phyloP scores from a whole-genome alignment of 2,329 filamentous ascomycete species.

The Kalmusia sp. region DNA sequence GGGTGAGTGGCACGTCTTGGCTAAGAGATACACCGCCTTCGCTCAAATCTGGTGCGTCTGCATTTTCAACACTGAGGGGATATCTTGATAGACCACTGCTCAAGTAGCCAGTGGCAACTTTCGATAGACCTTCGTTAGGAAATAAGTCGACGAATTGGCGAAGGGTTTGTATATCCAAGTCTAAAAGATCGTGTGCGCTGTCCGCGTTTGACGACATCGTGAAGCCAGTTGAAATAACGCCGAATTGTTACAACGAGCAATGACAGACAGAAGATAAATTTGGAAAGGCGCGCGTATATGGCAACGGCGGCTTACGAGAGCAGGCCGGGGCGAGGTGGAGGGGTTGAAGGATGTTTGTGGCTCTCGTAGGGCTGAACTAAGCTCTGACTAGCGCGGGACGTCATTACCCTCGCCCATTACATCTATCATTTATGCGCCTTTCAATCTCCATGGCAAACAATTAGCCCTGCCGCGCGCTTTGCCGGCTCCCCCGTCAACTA shows the following conservation, averaged over 20 bases:
- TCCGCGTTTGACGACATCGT: constrained; percentile 44
- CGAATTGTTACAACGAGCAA: constrained; percentile 10
- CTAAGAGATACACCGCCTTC: constrained; percentile 46
- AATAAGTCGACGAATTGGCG: constrained; percentile 84
- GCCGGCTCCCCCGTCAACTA: constrained; percentile 8
- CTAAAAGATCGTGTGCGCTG: constrained; percentile 52
- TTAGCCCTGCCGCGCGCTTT: constrained; percentile 24
- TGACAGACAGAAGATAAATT: neutral
- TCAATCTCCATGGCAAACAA: constrained; percentile 27
- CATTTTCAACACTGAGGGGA: constrained; percentile 55
- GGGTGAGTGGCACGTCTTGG: constrained; percentile 65
- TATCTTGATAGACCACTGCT: constrained; percentile 86
- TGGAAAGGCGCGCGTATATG: neutral
- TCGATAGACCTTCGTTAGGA: constrained; percentile 80
- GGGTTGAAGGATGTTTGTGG: constrained; percentile 28
- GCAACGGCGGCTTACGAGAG: constrained; percentile 2
- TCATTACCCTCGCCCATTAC: constrained; percentile 22
- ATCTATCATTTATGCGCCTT: constrained; percentile 18
- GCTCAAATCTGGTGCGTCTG: constrained; percentile 53
- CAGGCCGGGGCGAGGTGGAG: constrained; percentile 4
- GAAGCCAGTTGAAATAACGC: constrained; percentile 5
- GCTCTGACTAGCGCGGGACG: constrained; percentile 34
- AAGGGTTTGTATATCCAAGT: constrained; percentile 80
- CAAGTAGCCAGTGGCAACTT: constrained; percentile 82
- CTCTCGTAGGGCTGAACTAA: constrained; percentile 35